These are phyloP conservation scores for Termitomyces heimii DNA, from an alignment of 768 basidiomycete genomes.

Conservation along the genomic window DNA sequence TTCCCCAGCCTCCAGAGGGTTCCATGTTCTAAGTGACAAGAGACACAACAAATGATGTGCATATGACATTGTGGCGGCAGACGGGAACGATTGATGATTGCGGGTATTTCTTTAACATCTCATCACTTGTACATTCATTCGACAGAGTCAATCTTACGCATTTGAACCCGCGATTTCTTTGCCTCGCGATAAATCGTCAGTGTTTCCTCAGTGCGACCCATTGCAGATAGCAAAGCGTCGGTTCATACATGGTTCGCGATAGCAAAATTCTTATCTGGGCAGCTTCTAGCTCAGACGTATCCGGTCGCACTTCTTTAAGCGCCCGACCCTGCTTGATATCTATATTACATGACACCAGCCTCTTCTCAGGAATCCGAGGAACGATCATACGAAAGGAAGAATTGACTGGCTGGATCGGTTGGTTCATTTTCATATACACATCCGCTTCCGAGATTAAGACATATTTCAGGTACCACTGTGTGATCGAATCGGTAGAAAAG, in stretches of 20 bases:
- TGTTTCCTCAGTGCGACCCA: background rate
- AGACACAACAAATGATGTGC: background rate
- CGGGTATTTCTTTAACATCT: conserved; percentile 2
- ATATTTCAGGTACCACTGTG: background rate
- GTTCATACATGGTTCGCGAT: background rate
- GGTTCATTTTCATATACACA: background rate
- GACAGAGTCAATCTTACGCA: conserved; percentile 1
- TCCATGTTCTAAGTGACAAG: conserved; percentile 44
- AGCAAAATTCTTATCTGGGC: background rate
- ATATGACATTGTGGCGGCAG: background rate
- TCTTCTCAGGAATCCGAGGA: background rate
- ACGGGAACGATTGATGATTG: background rate
- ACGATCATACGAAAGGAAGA: background rate
- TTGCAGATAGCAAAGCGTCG: background rate
- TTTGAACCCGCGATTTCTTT: background rate
- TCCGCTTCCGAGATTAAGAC: background rate
- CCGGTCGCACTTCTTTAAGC: background rate
- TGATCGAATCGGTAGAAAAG: too few species aligned
- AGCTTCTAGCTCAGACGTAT: background rate
- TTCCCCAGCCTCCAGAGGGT: conserved; percentile 93
- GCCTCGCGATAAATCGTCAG: background rate
- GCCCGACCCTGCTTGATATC: background rate
- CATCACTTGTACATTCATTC: conserved; percentile 4
- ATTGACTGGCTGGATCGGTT: background rate
- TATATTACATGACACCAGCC: background rate